Evolutionary conservation across 1,284 basidiomycete genomes (phyloP).

Genomic region (Ganoderma boninense): DNA sequence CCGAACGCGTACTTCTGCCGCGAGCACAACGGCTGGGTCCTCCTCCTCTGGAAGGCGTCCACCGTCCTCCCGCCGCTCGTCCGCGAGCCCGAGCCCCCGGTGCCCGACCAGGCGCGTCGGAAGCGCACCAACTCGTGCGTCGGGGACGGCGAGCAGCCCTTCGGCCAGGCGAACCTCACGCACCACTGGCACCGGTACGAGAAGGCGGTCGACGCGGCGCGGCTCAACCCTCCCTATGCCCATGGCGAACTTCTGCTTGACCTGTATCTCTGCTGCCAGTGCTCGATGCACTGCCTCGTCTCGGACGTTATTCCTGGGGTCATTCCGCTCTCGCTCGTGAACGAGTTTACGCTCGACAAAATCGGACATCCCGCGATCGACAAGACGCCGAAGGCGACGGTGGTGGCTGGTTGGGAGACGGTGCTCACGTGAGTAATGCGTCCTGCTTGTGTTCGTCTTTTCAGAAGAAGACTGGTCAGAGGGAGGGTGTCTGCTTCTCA

Average conservation of each 20-base stretch:
- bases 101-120: slow-evolving; percentile 64
- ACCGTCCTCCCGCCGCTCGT: slow-evolving; percentile 66
- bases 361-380: slow-evolving; percentile 48
- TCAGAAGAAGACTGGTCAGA: neutral
- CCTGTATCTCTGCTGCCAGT: slow-evolving; percentile 84
- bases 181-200: slow-evolving; percentile 83
- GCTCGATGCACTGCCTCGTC: slow-evolving; percentile 73
- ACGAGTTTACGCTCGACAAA: slow-evolving; percentile 53
- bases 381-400: slow-evolving; percentile 56
- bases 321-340: slow-evolving; percentile 61
- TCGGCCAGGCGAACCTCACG: slow-evolving; percentile 64
- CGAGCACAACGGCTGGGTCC: slow-evolving; percentile 81
- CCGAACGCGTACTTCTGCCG: slow-evolving; percentile 83
- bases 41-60: slow-evolving; percentile 72
- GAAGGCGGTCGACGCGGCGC: slow-evolving; percentile 69
- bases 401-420: slow-evolving; percentile 69
- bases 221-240: slow-evolving; percentile 68
- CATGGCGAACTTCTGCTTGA: slow-evolving; percentile 73
- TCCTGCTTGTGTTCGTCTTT: neutral
- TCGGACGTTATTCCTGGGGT: slow-evolving; percentile 77
- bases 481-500: too few relatives aligned
- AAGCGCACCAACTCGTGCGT: slow-evolving; percentile 60
- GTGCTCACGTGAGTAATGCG: slow-evolving; percentile 61
- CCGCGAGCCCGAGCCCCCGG: slow-evolving; percentile 48
- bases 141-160: slow-evolving; percentile 54